Evolutionary conservation across 1,284 basidiomycete genomes (phyloP).

Genomic region (Ceratobasidium sp.): DNA sequence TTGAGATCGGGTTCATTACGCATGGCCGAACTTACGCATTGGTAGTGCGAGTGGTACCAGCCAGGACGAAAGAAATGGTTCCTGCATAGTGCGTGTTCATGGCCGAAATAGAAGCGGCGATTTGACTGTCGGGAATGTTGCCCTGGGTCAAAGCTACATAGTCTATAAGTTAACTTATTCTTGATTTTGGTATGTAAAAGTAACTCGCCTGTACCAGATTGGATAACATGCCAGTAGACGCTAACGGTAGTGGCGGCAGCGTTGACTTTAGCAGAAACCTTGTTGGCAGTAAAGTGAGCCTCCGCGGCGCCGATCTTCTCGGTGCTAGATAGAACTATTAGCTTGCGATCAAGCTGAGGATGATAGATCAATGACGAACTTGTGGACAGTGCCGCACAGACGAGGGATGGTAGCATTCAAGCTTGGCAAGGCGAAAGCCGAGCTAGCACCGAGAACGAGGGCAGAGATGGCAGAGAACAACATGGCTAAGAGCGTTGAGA

Average conservation of each 20-base stretch:
- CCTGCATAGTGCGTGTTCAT: conserved; percentile 49
- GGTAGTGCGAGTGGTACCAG: conserved; percentile 52
- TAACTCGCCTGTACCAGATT: conserved; percentile 27
- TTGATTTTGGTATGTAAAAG: neutral
- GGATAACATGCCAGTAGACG: conserved; percentile 46
- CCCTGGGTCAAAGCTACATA: conserved; percentile 41
- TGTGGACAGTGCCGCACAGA: conserved; percentile 35
- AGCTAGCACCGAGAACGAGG: conserved; percentile 25
- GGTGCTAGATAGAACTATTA: neutral
- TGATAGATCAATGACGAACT: neutral
- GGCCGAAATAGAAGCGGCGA: conserved; percentile 48
- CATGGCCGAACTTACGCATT: conserved; percentile 49
- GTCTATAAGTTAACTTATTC: no score
- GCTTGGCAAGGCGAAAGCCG: conserved; percentile 28
- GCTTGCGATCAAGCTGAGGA: no score
- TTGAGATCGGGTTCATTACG: conserved; percentile 7
- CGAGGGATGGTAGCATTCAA: conserved; percentile 28
- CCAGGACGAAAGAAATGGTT: conserved; percentile 51
- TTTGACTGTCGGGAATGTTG: conserved; percentile 44
- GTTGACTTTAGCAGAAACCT: conserved; percentile 27
- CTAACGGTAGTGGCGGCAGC: conserved; percentile 36
- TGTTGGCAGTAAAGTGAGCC: conserved; percentile 55
- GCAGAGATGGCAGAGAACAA: conserved; percentile 34
- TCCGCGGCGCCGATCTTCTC: conserved; percentile 37
- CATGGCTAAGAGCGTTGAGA: conserved; percentile 19